Conservation (phyloP, 768 basidiomycete species). For the Trichaptum fuscoviolaceum region DNA sequence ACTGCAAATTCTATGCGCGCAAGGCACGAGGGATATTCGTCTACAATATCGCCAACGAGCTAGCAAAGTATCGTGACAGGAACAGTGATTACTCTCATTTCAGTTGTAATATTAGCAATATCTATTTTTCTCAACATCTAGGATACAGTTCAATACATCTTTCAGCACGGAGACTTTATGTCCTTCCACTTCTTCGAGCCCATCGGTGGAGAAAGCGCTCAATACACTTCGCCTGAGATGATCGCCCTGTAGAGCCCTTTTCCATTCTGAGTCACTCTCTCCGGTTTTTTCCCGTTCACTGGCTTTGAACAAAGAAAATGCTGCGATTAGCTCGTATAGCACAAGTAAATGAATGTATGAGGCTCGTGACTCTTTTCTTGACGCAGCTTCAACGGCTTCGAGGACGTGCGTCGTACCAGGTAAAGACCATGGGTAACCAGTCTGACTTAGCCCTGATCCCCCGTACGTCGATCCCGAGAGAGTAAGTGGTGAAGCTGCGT, state of each 20-base stretch:
- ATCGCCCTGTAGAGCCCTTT: not conserved
- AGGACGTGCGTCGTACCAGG: not conserved
- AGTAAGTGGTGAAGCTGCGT: not conserved
- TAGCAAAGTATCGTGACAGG: not conserved
- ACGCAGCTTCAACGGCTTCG: not conserved
- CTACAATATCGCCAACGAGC: not conserved
- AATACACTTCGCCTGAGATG: not conserved
- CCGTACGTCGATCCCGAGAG: not conserved
- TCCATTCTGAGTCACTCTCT: not conserved
- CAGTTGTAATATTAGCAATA: not conserved
- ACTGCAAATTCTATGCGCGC: not conserved
- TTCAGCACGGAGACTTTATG: not conserved
- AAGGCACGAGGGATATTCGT: not conserved
- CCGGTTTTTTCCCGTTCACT: not conserved
- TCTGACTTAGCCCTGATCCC: not conserved
- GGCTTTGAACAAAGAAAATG: not conserved
- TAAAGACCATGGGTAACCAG: not conserved
- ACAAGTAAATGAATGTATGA: not conserved
- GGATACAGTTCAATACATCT: not conserved
- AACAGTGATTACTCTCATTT: not conserved
- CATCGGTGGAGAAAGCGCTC: not conserved
- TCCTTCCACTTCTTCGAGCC: not conserved
- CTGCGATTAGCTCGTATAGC: not conserved
- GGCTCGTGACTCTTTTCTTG: not conserved
- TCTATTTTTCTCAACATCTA: not conserved